phyloP scores from a whole-genome alignment of 1,284 basidiomycete species.

The Moesziomyces globuligerus region DNA sequence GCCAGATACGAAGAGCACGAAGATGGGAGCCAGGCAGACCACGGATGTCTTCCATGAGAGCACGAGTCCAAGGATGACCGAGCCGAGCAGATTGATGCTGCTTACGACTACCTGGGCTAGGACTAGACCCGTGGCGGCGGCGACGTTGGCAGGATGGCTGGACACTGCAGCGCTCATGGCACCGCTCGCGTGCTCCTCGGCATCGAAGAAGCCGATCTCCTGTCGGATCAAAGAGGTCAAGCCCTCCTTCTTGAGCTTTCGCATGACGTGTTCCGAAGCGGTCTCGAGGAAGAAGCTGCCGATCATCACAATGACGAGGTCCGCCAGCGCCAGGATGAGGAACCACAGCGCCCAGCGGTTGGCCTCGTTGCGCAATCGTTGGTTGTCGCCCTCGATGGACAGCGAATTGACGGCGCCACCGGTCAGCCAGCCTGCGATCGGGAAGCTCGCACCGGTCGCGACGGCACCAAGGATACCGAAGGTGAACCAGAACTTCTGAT shows the following conservation, averaged over 20 bases:
- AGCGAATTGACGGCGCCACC: slow-evolving; percentile 56
- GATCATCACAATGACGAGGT: slow-evolving; percentile 47
- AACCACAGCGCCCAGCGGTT: slow-evolving; percentile 59
- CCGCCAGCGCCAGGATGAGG: slow-evolving; percentile 52
- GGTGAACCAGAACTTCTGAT: slow-evolving; percentile 42
- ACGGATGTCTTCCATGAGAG: slow-evolving; percentile 67
- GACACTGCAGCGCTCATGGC: slow-evolving; percentile 68
- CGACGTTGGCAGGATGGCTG: slow-evolving; percentile 67
- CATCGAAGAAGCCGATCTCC: slow-evolving; percentile 65
- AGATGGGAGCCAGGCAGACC: slow-evolving; percentile 65
- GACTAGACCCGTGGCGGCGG: slow-evolving; percentile 67
- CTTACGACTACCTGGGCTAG: slow-evolving; percentile 66
- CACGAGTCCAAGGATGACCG: slow-evolving; percentile 67
- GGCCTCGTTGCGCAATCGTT: slow-evolving; percentile 27
- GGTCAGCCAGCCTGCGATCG: slow-evolving; percentile 65
- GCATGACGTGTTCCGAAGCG: slow-evolving; percentile 56
- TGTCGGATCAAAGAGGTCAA: slow-evolving; percentile 57
- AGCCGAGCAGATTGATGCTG: slow-evolving; percentile 65
- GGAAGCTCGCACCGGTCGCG: slow-evolving; percentile 67
- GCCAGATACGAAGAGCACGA: slow-evolving; percentile 56
- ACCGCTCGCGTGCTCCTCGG: slow-evolving; percentile 66
- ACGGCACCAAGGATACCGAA: slow-evolving; percentile 46
- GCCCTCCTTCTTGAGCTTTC: slow-evolving; percentile 52
- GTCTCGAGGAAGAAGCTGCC: slow-evolving; percentile 59
- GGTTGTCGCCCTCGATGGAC: slow-evolving; percentile 46